Percentiles rank a stretch among this genome's conserved stretches.
Evolutionary conservation across 1,139 yeast genomes (phyloP).

Genomic region (Taphrina populina): DNA sequence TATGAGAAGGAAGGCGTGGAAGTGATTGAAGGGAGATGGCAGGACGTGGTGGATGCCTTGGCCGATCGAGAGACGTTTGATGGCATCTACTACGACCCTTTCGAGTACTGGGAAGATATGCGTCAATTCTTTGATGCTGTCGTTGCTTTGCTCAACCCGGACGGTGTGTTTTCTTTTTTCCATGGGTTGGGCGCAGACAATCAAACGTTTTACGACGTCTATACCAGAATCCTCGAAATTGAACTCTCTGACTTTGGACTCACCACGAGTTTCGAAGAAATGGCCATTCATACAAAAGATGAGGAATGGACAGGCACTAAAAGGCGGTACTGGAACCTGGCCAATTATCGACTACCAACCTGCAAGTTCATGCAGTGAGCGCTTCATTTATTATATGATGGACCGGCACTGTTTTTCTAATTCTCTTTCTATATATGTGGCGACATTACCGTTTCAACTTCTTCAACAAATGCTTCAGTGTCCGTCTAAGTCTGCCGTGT

Average conservation of each 20-base stretch:
- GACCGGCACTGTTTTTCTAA: no score
- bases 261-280: constrained; percentile 53
- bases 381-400: no score
- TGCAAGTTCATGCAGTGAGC: constrained; percentile 27
- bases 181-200: constrained; percentile 97
- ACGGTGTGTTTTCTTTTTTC: constrained; percentile 82
- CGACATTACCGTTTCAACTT: no score
- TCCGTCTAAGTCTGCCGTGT: no score
- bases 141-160: constrained; percentile 78
- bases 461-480: no score
- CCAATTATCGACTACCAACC: constrained; percentile 35
- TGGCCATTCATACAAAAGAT: constrained; percentile 41
- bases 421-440: no score
- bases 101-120: constrained; percentile 85
- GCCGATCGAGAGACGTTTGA: constrained; percentile 68
- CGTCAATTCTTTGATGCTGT: constrained; percentile 75
- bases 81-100: constrained; percentile 92
- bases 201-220: constrained; percentile 83
- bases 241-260: constrained; percentile 81
- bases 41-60: constrained; percentile 67
- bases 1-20: constrained; percentile 68
- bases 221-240: constrained; percentile 73
- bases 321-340: constrained; percentile 63
- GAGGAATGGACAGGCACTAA: constrained; percentile 68
- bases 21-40: constrained; percentile 87